A percentile compares a stretch with the other conserved stretches of the same genome.
These are phyloP conservation scores for Bisporella sp. DNA, from an alignment of 2,329 filamentous ascomycete species.

Conservation along the genomic window DNA sequence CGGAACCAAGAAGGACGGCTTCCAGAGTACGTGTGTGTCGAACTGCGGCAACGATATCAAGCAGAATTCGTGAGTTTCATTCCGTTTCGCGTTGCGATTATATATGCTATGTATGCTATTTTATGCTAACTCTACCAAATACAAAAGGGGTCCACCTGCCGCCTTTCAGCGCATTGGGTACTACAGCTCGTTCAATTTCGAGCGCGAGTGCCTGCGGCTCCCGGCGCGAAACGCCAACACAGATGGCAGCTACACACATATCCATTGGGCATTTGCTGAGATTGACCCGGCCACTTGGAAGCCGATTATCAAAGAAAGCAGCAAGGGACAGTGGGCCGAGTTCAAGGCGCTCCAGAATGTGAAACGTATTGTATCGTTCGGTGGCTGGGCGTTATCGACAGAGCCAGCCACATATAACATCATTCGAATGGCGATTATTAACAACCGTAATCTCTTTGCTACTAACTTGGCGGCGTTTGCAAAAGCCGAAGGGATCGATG, in stretches of 20 bases:
- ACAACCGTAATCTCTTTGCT: constrained; percentile 29
- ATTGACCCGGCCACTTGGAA: constrained; percentile 28
- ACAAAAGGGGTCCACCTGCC: too few relatives aligned
- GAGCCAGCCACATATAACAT: constrained; percentile 30
- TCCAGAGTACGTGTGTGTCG: too few relatives aligned
- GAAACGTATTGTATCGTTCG: constrained; percentile 37
- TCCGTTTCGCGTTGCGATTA: too few relatives aligned
- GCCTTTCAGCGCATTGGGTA: constrained; percentile 34
- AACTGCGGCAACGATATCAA: too few relatives aligned
- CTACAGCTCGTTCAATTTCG: constrained; percentile 27
- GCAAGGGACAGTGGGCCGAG: constrained; percentile 25
- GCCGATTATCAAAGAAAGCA: constrained; percentile 19
- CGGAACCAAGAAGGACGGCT: too few relatives aligned
- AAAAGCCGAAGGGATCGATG: constrained; percentile 27
- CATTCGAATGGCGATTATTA: constrained; percentile 29
- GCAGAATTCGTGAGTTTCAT: too few relatives aligned
- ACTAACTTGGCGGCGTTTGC: constrained; percentile 29
- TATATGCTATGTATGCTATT: too few relatives aligned
- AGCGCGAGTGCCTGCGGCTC: constrained; percentile 26
- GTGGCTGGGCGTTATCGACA: constrained; percentile 38
- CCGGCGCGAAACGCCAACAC: constrained; percentile 16
- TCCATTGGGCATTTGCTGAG: constrained; percentile 31
- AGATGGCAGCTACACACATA: constrained; percentile 21
- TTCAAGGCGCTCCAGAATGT: constrained; percentile 26
- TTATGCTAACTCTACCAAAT: too few relatives aligned